Base-by-base conservation (phyloP, 805 yeast genomes). In the Maudiozyma bulderi region DNA sequence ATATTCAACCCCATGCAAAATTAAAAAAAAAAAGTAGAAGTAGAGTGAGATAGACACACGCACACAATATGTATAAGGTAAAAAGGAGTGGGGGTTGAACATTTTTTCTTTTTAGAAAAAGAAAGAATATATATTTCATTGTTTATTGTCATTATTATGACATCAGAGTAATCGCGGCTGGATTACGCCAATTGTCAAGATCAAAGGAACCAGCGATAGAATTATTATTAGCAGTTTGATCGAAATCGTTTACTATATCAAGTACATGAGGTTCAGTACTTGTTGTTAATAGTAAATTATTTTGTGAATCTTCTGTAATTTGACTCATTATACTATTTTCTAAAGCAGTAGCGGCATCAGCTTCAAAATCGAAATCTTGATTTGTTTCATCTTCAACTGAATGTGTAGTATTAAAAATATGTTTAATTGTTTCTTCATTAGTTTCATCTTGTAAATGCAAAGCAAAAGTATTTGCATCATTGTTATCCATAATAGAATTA, bases 151-250 rank as follows among this genome's bases (percentile, higher is more conserved):
- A 32, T 9, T 32, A 35, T 34, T 30, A 39, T 43, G 31, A 30
- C 35, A 30, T 40, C 47, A 45, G 45, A 29, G 71, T 65, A 66
- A 69, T 67, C 73, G 57, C 73, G 62, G 64, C 73, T 69, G 73
- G 72, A 69, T 69, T 67, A 67, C 73, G 72, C 73, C 69, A 68
- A 68, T 67, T 69, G 61, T 65, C 71, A 59, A 67, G 63, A 49
- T 56, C 70, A 57, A 57, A 61, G 51, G 66, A 64, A 58, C 59
- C 59, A 55, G 64, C 8, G 38, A 35, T 35, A 41, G 15, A 8
- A 33, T 42, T 30, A 29, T 28, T 39, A 15, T 41, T n/a, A 46
- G 37, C 35, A 30, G 44, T 37, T 9, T 20, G 15, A 26, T 42
- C 45, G 34, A 11, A 20, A 20, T 35, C 43, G 14, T 26, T 41